Evolutionary conservation across 768 basidiomycete species (phyloP), one percentile per base, ranked within the genome.

Genomic region (Cystofilobasidium macerans): DNA sequence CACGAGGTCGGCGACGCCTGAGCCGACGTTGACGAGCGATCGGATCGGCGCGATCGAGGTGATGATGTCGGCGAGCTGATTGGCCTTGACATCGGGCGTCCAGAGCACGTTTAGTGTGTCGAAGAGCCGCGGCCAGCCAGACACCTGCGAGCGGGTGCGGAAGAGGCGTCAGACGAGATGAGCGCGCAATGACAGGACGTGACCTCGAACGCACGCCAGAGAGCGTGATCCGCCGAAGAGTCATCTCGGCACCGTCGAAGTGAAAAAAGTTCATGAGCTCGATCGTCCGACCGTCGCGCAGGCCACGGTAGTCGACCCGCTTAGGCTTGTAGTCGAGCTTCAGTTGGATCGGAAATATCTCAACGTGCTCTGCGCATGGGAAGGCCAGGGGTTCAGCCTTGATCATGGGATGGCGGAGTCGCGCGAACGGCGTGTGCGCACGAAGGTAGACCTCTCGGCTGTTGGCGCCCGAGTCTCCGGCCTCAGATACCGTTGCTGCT

Each of bases 221-320:
- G 36, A 98, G 75, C 22, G 89, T 90, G 69, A 98, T 86, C 72
- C 95, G 92, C 64, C 95, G 81, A 61, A 99, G 76, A 0, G 92
- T 95, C 91, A 99, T 98, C 76, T 97, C 95, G 4, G 94, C 88
- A 0, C 90, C 93, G 71, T 98, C 95, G 70, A 98, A 99, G 77
- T 98, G 93, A 85, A 99, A 99, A 76, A 99, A 98, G 74, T 99
- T 99, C 94, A 99, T 98, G 54, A 99, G 77, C 73, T 99, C 95
- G 68, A 94, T 94, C 0, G 91, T 92, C 75, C 82, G 84, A 18
- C 95, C 95, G 68, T 92, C 87, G 43, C 85, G 82, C 65, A 99
- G 78, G 12, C 93, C 95, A 69, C 84, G 79, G 75, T 97, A 95
- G 75, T 98, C 90, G 24, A 99, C 93, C 8, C 93, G 84, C 56